Evolutionary conservation across 73 alveolate species (phyloP), one percentile per base, ranked within the genome.

Genomic region (Effrenium voratum): DNA sequence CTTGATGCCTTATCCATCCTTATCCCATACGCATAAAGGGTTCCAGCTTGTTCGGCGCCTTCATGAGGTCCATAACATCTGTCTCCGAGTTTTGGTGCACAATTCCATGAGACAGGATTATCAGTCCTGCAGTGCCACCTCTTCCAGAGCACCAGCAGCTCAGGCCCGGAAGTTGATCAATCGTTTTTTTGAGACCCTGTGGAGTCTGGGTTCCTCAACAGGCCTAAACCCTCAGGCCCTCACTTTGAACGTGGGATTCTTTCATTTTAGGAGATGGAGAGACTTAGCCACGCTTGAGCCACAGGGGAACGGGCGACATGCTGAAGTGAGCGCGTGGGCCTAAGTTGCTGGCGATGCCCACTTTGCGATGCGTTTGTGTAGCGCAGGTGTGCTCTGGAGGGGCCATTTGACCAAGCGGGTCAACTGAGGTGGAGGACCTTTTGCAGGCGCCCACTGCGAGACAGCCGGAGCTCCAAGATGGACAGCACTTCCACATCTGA

Each of bases 381-480:
- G 77, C 40, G 26, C 26, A 43, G 38, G 63, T 44, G 15, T 12
- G 60, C 86, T 59, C 19, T 76, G 5, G 1, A 12, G 34, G 86
- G 3, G 19, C 55, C 86, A n/a, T n/a, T n/a, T n/a, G n/a, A n/a
- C n/a, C n/a, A n/a, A n/a, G n/a, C n/a, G n/a, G n/a, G n/a, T n/a
- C n/a, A n/a, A n/a, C n/a, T 13, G 40, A 86, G 95, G 95, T 87
- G 68, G 95, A 87, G 45, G 95, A 87, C 44, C 49, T 87, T 5
- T 68, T 87, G n/a, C 81, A 87, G 52, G 95, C 95, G 1, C 95
- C 95, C 34, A 87, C 95, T 3, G 95, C 95, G 45, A 45, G 95
- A 41, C 95, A 87, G 95, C 26, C 83, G 38, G 8, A 8, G 63
- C 26, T 52, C 63, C 8, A 52, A 52, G 63, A 8, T 12, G 19